A percentile compares a stretch with the other conserved stretches of the same genome.
phyloP scores from a whole-genome alignment of 2,329 filamentous ascomycete genomes.

The Cordyceps farinosa region DNA sequence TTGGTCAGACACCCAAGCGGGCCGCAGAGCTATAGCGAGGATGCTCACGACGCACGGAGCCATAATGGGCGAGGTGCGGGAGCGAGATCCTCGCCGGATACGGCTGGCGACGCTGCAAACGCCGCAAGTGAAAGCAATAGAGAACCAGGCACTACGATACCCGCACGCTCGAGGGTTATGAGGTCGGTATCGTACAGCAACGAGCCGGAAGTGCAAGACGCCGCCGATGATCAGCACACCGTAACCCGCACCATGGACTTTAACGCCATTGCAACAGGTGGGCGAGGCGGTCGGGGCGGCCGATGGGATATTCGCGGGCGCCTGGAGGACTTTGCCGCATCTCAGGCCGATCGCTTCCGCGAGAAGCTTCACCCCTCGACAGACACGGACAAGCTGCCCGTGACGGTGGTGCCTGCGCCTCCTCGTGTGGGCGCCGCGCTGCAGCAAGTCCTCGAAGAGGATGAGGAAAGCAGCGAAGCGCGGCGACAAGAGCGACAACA shows the following conservation, averaged over 20 bases:
- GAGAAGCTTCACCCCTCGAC: conserved; percentile 53
- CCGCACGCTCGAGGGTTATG: background rate
- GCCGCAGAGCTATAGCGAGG: conserved; percentile 12
- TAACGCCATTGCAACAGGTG: background rate
- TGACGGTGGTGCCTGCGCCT: conserved; percentile 60
- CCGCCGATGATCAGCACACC: background rate
- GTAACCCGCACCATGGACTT: conserved; percentile 6
- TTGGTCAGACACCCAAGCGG: conserved; percentile 10
- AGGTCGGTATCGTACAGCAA: conserved; percentile 15
- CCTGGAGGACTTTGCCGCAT: conserved; percentile 58
- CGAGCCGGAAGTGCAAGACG: conserved; percentile 7
- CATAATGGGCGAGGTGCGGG: background rate
- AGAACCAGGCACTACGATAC: background rate
- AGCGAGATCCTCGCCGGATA: conserved; percentile 3
- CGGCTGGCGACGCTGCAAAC: background rate
- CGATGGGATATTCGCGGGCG: conserved; percentile 56
- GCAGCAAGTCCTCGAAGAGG: conserved; percentile 55
- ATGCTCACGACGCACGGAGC: conserved; percentile 2
- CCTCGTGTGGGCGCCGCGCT: conserved; percentile 54
- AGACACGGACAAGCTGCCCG: conserved; percentile 53
- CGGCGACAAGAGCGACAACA: background rate
- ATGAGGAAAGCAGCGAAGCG: conserved; percentile 29
- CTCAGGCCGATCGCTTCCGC: conserved; percentile 57
- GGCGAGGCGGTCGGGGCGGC: conserved; percentile 10
- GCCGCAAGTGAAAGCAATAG: background rate